Conservation (phyloP, 257 asterid genomes). For the Solanum chilense region DNA sequence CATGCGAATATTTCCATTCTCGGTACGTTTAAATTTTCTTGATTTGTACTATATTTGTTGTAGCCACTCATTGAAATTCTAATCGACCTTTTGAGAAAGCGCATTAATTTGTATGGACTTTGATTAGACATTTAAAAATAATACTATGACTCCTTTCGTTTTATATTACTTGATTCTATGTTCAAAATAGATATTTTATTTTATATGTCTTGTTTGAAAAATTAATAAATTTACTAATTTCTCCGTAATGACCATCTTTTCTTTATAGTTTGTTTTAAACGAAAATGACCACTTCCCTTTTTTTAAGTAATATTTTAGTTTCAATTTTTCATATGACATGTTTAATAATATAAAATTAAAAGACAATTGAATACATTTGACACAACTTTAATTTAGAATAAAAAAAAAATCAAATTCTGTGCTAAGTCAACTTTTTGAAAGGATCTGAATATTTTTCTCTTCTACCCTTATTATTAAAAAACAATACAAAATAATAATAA, state of each 20-base stretch:
- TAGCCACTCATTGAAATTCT: neutral
- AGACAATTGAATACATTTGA: too few species aligned
- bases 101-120: neutral
- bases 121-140: neutral
- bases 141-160: fast-evolving
- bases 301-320: too few species aligned
- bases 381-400: too few species aligned
- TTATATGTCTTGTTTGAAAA: neutral
- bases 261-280: too few species aligned
- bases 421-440: too few species aligned
- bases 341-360: too few species aligned
- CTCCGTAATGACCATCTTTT: too few species aligned
- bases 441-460: neutral
- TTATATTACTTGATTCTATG: too few species aligned
- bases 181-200: neutral
- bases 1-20: neutral
- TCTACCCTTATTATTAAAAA: neutral
- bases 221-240: neutral
- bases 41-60: neutral
- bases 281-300: too few species aligned
- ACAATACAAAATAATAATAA: neutral
- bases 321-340: too few species aligned
- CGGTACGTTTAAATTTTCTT: neutral
- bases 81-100: neutral
- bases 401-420: too few species aligned